Evolutionary conservation across 2,329 filamentous ascomycete species (phyloP), one percentile per base, ranked within the genome.

Genomic region (Periglandula ipomoeae): DNA sequence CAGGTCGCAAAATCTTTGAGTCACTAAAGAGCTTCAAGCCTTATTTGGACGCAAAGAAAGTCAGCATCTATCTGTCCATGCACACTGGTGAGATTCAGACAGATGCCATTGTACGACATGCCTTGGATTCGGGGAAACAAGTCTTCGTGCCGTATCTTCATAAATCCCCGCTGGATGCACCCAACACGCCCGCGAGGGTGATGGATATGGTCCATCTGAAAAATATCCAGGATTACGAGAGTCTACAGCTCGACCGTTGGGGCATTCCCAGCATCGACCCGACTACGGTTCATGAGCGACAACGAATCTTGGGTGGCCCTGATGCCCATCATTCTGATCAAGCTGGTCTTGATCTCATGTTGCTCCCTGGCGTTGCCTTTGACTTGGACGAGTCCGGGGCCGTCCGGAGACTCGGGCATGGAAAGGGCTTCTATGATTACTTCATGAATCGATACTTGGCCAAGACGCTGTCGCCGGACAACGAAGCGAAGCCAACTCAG

Each of bases 371-470:
- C 11, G 87, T 98, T 59, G 91, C 89, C 3, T 98, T 98, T 66
- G 90, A 96, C 64, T 57, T 73, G 45, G 74, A 80, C 51, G 61
- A 67, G 10, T 67, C 67, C 22, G 73, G 73, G 3, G 71, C 70
- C 11, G 77, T 93, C 52, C 79, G 84, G 56, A 79, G 93, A 58
- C 76, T 97, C 19, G 93, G 93, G 37, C 93, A 98, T 66, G 93
- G 93, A 49, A 95, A 89, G 66, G 93, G 93, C 27, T 98, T 95
- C 70, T 98, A 98, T 73, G 93, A 98, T 70, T 86, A 83, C 65
- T 98, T 95, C 66, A 70, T 98, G 62, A 80, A 84, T 60, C 81
- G 84, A 57, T 95, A 90, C 59, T 64, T 70, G 46, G 62, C 76
- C 64, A 75, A 66, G 65, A 52, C 59, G 24, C 64, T 62, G 42